Evolutionary conservation across 768 basidiomycete genomes (phyloP).

Genomic region (Tubosaeta sp.): DNA sequence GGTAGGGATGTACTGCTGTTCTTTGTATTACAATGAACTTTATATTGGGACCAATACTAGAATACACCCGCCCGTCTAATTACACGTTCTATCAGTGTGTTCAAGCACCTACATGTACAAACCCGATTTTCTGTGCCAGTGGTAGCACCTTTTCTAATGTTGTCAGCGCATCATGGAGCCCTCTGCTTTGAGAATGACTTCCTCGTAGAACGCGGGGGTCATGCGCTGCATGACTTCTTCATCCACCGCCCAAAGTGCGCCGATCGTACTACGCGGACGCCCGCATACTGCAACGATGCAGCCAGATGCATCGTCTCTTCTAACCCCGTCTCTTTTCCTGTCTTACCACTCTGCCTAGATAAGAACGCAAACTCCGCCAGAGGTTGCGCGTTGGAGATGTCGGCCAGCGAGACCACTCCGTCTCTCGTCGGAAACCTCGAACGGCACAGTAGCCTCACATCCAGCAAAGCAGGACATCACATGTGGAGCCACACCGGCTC

Average conservation of each 20-base stretch:
- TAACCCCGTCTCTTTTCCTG: slow-evolving; percentile 27
- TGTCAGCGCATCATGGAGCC: slow-evolving; percentile 18
- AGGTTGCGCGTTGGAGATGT: slow-evolving; percentile 20
- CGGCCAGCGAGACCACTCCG: slow-evolving; percentile 10
- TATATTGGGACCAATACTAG: too few species aligned
- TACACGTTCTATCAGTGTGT: not conserved
- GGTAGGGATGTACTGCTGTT: too few species aligned
- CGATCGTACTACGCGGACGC: slow-evolving; percentile 31
- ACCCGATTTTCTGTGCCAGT: slow-evolving; percentile 23
- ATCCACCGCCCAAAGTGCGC: slow-evolving; percentile 33
- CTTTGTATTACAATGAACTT: too few species aligned
- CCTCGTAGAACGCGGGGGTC: slow-evolving; percentile 19
- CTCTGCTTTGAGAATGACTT: slow-evolving; percentile 10
- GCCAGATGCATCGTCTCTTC: slow-evolving; percentile 35
- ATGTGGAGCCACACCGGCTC: slow-evolving; percentile 34
- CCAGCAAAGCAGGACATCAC: slow-evolving; percentile 36
- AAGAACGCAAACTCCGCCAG: slow-evolving; percentile 35
- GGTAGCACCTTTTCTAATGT: slow-evolving; percentile 12
- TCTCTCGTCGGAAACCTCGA: slow-evolving; percentile 28
- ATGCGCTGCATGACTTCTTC: slow-evolving; percentile 23
- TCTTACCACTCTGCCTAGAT: slow-evolving; percentile 23
- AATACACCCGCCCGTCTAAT: too few species aligned
- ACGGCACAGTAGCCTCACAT: slow-evolving; percentile 23
- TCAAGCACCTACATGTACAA: slow-evolving; percentile 27
- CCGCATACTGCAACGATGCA: slow-evolving; percentile 29